Conservation (phyloP, 2,329 filamentous ascomycete genomes). For the Penicillium sp. region DNA sequence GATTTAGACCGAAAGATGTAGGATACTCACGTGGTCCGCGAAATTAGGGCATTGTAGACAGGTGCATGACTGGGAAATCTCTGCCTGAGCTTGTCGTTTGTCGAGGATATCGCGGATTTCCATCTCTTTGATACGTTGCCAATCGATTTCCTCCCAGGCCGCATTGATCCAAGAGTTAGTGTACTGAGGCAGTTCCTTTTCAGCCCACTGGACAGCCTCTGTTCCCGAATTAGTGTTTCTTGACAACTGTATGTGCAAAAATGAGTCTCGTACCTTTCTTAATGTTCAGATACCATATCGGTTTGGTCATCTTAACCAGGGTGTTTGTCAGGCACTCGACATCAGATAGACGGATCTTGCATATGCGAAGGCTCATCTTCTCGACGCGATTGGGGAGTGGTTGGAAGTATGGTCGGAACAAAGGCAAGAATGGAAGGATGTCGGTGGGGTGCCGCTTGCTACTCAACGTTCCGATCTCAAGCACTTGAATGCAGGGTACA, state of each 20-base stretch:
- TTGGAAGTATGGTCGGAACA: constrained; percentile 66
- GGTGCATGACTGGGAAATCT: constrained; percentile 60
- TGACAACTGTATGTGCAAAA: constrained; percentile 1
- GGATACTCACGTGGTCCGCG: constrained; percentile 72
- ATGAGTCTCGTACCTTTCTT: constrained; percentile 43
- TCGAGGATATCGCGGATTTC: constrained; percentile 75
- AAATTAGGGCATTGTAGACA: constrained; percentile 73
- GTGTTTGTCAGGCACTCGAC: constrained; percentile 82
- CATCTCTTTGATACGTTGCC: constrained; percentile 77
- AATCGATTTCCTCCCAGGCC: constrained; percentile 81
- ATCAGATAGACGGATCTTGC: constrained; percentile 70
- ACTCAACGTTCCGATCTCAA: constrained; percentile 70
- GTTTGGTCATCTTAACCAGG: constrained; percentile 51
- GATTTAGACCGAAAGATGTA: background rate
- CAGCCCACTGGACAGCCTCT: constrained; percentile 58
- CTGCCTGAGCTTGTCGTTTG: constrained; percentile 63
- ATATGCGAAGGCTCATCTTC: constrained; percentile 65
- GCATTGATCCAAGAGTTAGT: constrained; percentile 71
- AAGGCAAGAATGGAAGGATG: constrained; percentile 75
- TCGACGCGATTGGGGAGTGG: constrained; percentile 63
- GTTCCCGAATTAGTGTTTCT: constrained; percentile 11
- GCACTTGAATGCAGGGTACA: constrained; percentile 69
- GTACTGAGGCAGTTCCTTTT: constrained; percentile 65
- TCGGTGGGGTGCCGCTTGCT: constrained; percentile 76
- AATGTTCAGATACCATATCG: constrained; percentile 47